phyloP scores from a whole-genome alignment of 768 basidiomycete genomes.

The Xanthoconium stramineum region DNA sequence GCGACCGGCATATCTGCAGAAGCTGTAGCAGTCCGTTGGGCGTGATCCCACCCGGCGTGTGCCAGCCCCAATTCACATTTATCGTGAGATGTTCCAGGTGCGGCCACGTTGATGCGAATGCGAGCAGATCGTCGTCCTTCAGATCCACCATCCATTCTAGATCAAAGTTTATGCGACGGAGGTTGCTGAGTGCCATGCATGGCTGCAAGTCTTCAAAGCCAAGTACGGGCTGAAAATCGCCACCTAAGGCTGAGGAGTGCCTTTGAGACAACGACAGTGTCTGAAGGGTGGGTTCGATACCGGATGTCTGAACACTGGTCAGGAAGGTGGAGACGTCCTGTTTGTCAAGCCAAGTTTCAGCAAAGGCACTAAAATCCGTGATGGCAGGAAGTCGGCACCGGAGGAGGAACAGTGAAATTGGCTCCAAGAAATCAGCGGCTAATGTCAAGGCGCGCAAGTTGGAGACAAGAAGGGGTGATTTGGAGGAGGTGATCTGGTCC shows the following conservation, averaged over 20 bases:
- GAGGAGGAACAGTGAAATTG: background rate
- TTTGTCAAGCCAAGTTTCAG: background rate
- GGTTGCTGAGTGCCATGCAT: background rate
- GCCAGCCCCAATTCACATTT: conserved; percentile 5
- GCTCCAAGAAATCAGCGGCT: background rate
- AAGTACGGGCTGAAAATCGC: background rate
- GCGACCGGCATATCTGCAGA: background rate
- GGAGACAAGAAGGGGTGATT: background rate
- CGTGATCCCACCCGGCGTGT: background rate
- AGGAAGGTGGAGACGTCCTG: background rate
- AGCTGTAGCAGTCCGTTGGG: background rate
- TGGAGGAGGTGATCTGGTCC: background rate
- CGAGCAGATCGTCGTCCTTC: background rate
- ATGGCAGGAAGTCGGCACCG: background rate
- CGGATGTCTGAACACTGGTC: background rate
- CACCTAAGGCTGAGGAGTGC: no score
- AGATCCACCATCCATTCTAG: background rate
- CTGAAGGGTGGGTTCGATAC: background rate
- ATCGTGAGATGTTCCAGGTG: background rate
- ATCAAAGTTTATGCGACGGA: background rate
- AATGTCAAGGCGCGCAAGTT: background rate
- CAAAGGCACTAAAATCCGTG: background rate
- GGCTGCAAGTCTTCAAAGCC: background rate
- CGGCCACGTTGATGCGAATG: conserved; percentile 7
- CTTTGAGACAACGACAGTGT: background rate